phyloP scores from a whole-genome alignment of 306 rosid species.

The Macrotyloma uniflorum region DNA sequence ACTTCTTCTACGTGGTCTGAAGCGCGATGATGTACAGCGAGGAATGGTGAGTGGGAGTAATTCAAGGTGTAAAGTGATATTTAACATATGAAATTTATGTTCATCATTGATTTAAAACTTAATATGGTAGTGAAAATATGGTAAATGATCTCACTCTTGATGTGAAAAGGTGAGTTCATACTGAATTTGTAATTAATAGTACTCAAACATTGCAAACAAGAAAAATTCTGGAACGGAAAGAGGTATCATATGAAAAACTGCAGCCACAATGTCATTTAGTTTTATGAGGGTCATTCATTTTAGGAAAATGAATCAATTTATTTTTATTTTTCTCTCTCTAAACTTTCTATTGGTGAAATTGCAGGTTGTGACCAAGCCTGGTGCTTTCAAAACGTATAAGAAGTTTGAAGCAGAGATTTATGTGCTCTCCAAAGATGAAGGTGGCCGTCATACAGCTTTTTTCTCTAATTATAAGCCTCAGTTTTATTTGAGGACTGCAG shows the following conservation, averaged over 20 bases:
- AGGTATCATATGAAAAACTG: not conserved
- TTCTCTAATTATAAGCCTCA: constrained; percentile 93
- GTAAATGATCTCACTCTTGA: constrained; percentile 12
- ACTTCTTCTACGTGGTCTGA: constrained; percentile 90
- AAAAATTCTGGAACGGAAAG: not conserved
- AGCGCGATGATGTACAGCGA: constrained; percentile 81
- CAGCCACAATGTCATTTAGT: not conserved
- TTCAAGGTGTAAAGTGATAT: constrained; percentile 8
- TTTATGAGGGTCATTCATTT: not conserved
- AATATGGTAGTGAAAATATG: not conserved
- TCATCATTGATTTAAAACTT: constrained; percentile 21
- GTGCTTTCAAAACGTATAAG: constrained; percentile 67
- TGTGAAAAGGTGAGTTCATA: not conserved
- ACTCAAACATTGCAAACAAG: not conserved
- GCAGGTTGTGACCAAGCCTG: constrained; percentile 86
- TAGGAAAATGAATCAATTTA: not conserved
- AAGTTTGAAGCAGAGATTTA: constrained; percentile 95
- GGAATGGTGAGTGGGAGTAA: constrained; percentile 71
- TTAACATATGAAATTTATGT: not conserved
- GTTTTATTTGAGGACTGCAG: constrained; percentile 92
- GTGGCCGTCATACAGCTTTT: constrained; percentile 95
- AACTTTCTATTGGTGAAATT: constrained; percentile 5
- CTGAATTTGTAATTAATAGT: not conserved
- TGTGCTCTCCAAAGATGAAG: constrained; percentile 92
- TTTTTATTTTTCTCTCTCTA: not conserved